Conservation (phyloP, 2,329 filamentous ascomycete species). For the Fusarium aywerte region DNA sequence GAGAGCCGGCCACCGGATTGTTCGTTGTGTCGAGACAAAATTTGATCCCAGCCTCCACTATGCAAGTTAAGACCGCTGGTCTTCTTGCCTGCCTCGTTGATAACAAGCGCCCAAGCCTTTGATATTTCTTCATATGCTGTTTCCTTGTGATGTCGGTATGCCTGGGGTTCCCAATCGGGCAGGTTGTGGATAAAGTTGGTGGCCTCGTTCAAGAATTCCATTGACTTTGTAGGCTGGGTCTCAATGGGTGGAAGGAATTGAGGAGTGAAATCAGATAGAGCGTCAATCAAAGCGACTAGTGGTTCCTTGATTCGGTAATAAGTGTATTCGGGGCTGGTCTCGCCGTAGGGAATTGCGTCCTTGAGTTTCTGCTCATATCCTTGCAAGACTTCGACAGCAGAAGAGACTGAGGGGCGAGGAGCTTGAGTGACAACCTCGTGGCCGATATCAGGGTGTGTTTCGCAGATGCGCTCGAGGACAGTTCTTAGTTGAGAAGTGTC, state of each 20-base stretch:
- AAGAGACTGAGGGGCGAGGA: constrained; percentile 85
- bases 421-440: constrained; percentile 85
- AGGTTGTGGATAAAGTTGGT: constrained; percentile 90
- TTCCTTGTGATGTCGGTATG: constrained; percentile 92
- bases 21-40: constrained; percentile 86
- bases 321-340: constrained; percentile 88
- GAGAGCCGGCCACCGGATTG: constrained; percentile 84
- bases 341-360: constrained; percentile 85
- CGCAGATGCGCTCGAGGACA: constrained; percentile 90
- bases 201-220: constrained; percentile 88
- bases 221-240: constrained; percentile 80
- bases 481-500: constrained; percentile 85
- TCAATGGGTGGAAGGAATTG: constrained; percentile 96
- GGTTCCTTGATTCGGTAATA: constrained; percentile 92
- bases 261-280: constrained; percentile 91
- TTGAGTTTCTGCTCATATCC: constrained; percentile 84
- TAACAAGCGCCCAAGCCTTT: constrained; percentile 90
- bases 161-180: constrained; percentile 88
- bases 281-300: constrained; percentile 83
- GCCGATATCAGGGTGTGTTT: constrained; percentile 85
- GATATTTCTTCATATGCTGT: constrained; percentile 96
- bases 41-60: constrained; percentile 92
- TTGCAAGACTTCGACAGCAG: constrained; percentile 81
- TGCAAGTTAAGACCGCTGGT: constrained; percentile 91
- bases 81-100: constrained; percentile 89